Base-by-base conservation (phyloP, 2,329 filamentous ascomycete genomes). In the Penicillium sp. region DNA sequence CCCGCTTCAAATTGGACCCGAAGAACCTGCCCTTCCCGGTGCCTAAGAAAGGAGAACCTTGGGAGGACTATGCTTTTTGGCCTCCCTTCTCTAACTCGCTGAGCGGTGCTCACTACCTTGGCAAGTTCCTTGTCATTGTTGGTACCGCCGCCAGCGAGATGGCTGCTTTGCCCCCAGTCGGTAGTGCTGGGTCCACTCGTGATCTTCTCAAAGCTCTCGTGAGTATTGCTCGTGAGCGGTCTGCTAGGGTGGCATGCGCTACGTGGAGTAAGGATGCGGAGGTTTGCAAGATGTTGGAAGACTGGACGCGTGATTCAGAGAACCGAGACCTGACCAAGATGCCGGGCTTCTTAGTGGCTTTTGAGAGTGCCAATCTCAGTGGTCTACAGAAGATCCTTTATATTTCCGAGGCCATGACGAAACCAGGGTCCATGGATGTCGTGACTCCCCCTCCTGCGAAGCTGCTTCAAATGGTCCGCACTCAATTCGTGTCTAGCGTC, bases 341-440 rank as follows among this genome's bases (percentile, higher is more conserved):
- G 85, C 93, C 94, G 0, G 79, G 82, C 2, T 83, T 85, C 44
- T 96, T 98, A 67, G 77, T 87, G 13, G 81, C 86, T 0, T 95
- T 95, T 62, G 90, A 97, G 62, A 86, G 84, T 44, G 80, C 86
- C 6, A 76, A 98, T 10, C 74, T 98, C 16, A 77, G 77, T 1
- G 89, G 90, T 44, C 86, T 97, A 82, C 93, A 98, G 68, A 95
- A 91, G 72, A 94, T 97, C 44, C 76, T 96, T 23, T 98, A 96
- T 65, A 84, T 98, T 35, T 85, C 87, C 1, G 91, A 96, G 56
- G 87, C 88, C 18, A 86, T 84, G 74, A 80, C 77, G 36, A 89
- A 87, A 67, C 78, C 85, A 7, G 85, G 81, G 20, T 79, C 84
- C 4, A 81, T 77, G 38, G 84, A 88, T 60, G 89, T 98, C 54